phyloP scores from a whole-genome alignment of 2,329 filamentous ascomycete species.

The Nemania diffusa region DNA sequence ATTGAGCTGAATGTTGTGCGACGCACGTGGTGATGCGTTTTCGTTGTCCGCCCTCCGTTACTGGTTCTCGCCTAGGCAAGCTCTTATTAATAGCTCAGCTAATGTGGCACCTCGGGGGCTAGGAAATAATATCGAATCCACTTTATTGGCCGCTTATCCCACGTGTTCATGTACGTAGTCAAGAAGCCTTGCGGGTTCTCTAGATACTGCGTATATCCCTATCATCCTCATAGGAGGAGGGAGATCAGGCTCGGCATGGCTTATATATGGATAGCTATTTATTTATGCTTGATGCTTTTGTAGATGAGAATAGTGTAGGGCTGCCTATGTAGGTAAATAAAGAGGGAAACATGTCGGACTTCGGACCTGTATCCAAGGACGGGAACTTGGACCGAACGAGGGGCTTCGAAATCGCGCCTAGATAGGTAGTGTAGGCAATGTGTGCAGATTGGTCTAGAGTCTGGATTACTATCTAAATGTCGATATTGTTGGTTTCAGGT shows the following conservation, averaged over 20 bases:
- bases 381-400: slow-evolving; percentile 5
- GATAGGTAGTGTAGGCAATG: not conserved
- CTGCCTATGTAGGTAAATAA: not conserved
- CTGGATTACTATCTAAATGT: no score
- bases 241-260: not conserved
- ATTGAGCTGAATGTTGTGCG: slow-evolving; percentile 19
- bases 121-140: slow-evolving; percentile 1
- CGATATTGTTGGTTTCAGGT: slow-evolving; percentile 25
- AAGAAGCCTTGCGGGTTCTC: not conserved
- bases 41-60: not conserved
- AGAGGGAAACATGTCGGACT: slow-evolving; percentile 3
- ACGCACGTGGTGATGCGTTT: slow-evolving; percentile 24
- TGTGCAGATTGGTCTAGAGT: slow-evolving; percentile 2
- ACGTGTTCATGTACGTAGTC: slow-evolving; percentile 24
- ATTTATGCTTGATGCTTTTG: not conserved
- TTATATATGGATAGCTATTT: not conserved
- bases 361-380: not conserved
- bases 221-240: not conserved
- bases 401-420: slow-evolving; percentile 5
- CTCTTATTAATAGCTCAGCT: slow-evolving; percentile 18
- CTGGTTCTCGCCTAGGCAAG: slow-evolving; percentile 9
- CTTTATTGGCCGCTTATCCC: slow-evolving; percentile 27
- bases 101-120: not conserved
- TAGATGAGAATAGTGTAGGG: not conserved
- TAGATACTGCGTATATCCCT: no score